Evolutionary conservation across 1,284 basidiomycete genomes (phyloP), one percentile per base, ranked within the genome.

Genomic region (Sanghuangporus weigelae): DNA sequence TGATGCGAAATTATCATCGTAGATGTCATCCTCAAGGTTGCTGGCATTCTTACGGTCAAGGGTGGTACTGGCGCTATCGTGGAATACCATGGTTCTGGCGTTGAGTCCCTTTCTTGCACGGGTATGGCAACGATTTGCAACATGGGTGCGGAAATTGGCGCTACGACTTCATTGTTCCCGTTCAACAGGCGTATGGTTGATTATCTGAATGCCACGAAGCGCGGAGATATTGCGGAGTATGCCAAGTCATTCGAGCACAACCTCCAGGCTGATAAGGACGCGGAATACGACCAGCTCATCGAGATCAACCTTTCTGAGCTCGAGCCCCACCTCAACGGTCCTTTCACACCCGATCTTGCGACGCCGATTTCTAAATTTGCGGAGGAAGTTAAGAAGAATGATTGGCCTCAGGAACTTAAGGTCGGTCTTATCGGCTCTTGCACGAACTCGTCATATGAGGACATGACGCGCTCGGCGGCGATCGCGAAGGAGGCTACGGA

Each of bases 91-190:
- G 95, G 95, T 69, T 78, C 93, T 71, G 96, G 96, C 85, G 92
- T 99, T 71, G 91, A 96, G 75, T 93, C 93, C 39, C 86, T 99
- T 69, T 98, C 96, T 57, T 95, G 92, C 85, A 99, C 96, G 56
- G 97, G 96, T 81, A 98, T 98, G 96, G 97, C 93, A 66, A 99
- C 96, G 59, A 95, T 97, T 72, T 98, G 96, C 80, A 99, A 98
- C 88, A 99, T 98, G 96, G 97, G 97, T 85, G 97, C 97, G 73
- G 96, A 99, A 80, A 98, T 99, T 72, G 96, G 97, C 77, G 96
- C 96, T 58, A 99, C 96, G 50, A 98, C 97, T 59, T 98, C 96
- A 19, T 79, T 98, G 71, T 99, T 99, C 94, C 97, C 97, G 71
- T 99, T 92, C 90, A 99, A 98, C 84, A 77, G 81, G 71, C 93